Conservation (phyloP, 1,139 yeast genomes). For the Sugiyamaella neomexicana region DNA sequence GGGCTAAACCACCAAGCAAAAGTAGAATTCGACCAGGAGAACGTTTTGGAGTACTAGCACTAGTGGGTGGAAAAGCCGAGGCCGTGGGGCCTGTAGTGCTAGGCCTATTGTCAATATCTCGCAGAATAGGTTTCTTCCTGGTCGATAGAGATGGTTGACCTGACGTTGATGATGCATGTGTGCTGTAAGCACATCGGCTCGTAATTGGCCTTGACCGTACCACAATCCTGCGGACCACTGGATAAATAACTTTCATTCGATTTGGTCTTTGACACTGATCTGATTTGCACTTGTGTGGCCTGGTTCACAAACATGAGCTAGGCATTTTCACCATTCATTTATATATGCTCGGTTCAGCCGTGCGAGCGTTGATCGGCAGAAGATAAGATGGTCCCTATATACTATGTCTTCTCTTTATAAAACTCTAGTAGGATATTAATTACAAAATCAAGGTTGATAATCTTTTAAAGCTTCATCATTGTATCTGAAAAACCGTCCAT, state of each 20-base stretch:
- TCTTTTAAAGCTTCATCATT: constrained; percentile 44
- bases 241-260: background rate
- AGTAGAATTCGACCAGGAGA: constrained; percentile 5
- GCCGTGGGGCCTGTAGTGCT: background rate
- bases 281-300: background rate
- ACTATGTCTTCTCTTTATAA: too few species aligned
- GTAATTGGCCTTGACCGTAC: too few species aligned
- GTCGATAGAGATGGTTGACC: background rate
- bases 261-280: background rate
- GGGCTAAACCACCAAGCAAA: constrained; percentile 15
- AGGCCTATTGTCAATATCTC: background rate
- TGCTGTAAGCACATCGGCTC: too few species aligned
- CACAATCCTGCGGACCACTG: background rate
- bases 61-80: background rate
- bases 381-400: background rate
- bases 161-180: too few species aligned
- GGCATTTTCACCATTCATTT: too few species aligned
- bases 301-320: background rate
- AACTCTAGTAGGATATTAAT: too few species aligned
- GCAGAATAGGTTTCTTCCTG: background rate
- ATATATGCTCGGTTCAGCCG: background rate
- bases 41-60: background rate
- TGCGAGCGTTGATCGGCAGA: background rate
- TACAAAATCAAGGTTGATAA: constrained; percentile 21
- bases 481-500: constrained; percentile 66